phyloP scores from a whole-genome alignment of 208 protist species.

The Herpetomonas tarakana region DNA sequence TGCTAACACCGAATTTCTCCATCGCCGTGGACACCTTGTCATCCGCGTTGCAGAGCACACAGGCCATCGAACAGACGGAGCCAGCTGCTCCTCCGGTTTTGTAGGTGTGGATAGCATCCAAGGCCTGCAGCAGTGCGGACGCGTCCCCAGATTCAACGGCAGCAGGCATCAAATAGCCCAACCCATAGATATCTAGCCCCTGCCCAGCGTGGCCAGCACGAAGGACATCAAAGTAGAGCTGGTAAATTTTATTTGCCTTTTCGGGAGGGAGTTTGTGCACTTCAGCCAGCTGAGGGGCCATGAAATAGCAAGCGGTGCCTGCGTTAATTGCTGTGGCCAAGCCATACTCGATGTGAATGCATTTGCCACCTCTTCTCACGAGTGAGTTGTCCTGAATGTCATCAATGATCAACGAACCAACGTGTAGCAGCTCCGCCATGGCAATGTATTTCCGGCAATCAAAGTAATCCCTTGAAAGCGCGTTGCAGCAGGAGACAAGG shows the following conservation, averaged over 20 bases:
- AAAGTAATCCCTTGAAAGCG: conserved; percentile 43
- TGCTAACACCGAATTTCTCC: conserved; percentile 31
- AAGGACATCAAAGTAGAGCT: conserved; percentile 60
- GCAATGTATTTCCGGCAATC: conserved; percentile 52
- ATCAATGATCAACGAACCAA: conserved; percentile 74
- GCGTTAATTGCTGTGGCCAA: conserved; percentile 59
- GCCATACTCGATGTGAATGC: conserved; percentile 53
- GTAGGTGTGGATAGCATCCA: conserved; percentile 46
- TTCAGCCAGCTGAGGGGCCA: conserved; percentile 36
- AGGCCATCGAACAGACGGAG: conserved; percentile 45
- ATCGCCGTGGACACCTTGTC: conserved; percentile 20
- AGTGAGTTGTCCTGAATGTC: conserved; percentile 71
- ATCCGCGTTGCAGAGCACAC: conserved; percentile 40
- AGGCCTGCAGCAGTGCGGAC: conserved; percentile 25
- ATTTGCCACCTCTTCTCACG: conserved; percentile 49
- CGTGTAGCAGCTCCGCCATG: conserved; percentile 60
- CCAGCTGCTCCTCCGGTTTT: conserved; percentile 49
- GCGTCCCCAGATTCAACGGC: conserved; percentile 37
- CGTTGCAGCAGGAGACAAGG: conserved; percentile 49
- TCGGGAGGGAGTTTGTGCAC: conserved; percentile 30
- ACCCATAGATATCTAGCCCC: conserved; percentile 59
- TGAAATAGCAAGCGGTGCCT: conserved; percentile 69
- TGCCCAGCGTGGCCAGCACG: conserved; percentile 59
- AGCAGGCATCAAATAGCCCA: conserved; percentile 49
- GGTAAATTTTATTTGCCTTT: conserved; percentile 42